Evolutionary conservation across 345 rosid species (phyloP).

Genomic region (Geranium rotundifolium): DNA sequence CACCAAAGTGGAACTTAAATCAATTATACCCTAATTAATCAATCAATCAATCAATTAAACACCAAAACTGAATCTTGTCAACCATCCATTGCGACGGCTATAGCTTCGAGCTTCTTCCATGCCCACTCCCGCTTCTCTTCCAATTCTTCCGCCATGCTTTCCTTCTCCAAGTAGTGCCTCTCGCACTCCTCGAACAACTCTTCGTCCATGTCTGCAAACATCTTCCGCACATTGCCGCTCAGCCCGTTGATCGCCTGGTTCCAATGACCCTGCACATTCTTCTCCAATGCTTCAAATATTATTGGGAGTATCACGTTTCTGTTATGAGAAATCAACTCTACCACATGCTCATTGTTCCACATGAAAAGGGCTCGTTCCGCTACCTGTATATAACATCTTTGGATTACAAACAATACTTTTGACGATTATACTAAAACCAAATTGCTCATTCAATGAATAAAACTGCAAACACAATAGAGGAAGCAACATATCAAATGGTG

Average conservation of each 20-base stretch:
- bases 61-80: not conserved
- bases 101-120: constrained; percentile 38
- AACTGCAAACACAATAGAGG: not conserved
- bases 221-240: constrained; percentile 39
- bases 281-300: constrained; percentile 46
- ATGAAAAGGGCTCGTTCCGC: constrained; percentile 57
- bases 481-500: not conserved
- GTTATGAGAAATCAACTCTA: constrained; percentile 38
- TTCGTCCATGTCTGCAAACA: constrained; percentile 34
- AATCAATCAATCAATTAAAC: constrained; percentile 2
- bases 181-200: constrained; percentile 29
- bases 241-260: constrained; percentile 44
- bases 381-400: constrained; percentile 24
- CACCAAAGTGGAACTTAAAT: not conserved
- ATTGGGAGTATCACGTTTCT: constrained; percentile 40
- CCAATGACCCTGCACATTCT: constrained; percentile 49
- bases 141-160: constrained; percentile 23
- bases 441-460: not conserved
- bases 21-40: not conserved
- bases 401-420: not conserved
- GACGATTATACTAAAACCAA: no score
- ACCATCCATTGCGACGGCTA: constrained; percentile 15
- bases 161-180: constrained; percentile 22
- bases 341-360: constrained; percentile 58
- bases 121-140: constrained; percentile 26